A percentile compares a stretch with the other conserved stretches of the same genome.
These are phyloP conservation scores for Tilletia walkeri DNA, from an alignment of 1,284 basidiomycete species.

Conservation along the genomic window DNA sequence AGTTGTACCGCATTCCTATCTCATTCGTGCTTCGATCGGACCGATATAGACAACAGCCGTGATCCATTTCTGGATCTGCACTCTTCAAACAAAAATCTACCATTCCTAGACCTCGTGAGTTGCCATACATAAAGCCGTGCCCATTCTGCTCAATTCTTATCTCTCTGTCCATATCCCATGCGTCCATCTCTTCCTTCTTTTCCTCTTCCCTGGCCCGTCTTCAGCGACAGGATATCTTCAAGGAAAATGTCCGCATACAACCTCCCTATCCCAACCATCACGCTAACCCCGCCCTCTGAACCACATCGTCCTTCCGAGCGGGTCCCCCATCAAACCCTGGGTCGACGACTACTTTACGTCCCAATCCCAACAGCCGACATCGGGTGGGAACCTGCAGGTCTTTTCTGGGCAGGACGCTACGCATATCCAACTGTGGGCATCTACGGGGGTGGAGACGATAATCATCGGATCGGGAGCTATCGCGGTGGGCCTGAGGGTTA, in stretches of 20 bases:
- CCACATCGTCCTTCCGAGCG: conserved; percentile 26
- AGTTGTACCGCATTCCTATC: no score
- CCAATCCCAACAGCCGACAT: conserved; percentile 47
- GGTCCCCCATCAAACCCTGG: conserved; percentile 37
- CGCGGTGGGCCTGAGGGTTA: conserved; percentile 28
- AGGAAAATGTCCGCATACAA: conserved; percentile 10
- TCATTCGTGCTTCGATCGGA: no score
- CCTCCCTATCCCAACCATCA: conserved; percentile 34
- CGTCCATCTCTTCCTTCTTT: not conserved
- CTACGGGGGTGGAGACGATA: conserved; percentile 28
- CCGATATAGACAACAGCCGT: no score
- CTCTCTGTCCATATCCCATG: not conserved
- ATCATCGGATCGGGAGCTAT: conserved; percentile 23
- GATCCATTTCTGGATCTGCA: no score
- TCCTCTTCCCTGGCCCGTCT: not conserved
- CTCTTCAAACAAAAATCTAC: no score
- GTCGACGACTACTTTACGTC: conserved; percentile 42
- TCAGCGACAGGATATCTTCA: not conserved
- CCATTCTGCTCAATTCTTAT: no score
- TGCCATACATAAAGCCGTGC: no score
- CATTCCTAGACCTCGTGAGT: no score
- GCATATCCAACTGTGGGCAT: conserved; percentile 28
- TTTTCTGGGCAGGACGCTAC: conserved; percentile 48
- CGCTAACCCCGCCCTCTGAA: conserved; percentile 35
- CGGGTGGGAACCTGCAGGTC: conserved; percentile 45